Evolutionary conservation across 177 flowering plant genomes (phyloP).

Genomic region (Vitis hybrid): DNA sequence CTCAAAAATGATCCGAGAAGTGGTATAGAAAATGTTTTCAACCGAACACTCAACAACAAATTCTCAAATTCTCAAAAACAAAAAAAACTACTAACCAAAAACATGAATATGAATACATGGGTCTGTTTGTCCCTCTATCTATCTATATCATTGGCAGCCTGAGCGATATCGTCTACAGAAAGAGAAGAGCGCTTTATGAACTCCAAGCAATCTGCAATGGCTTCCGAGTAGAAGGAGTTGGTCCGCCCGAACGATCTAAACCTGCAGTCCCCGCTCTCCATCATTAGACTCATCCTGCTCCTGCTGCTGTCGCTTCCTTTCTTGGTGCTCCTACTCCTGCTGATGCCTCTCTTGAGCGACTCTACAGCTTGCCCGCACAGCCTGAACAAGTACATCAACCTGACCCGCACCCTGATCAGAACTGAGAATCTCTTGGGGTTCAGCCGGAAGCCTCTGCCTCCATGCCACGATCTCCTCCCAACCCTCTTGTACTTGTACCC

Average conservation of each 20-base stretch:
- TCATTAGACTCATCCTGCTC: slow-evolving; percentile 12
- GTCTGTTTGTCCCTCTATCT: too few relatives aligned
- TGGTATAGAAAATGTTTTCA: too few relatives aligned
- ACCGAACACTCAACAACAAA: too few relatives aligned
- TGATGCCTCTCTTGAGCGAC: slow-evolving; percentile 16
- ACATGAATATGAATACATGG: neutral
- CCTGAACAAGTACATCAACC: slow-evolving; percentile 25
- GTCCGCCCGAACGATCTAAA: slow-evolving; percentile 37
- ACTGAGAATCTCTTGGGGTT: slow-evolving; percentile 30
- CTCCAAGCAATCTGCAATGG: slow-evolving; percentile 79
- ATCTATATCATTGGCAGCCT: neutral
- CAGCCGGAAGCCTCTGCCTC: slow-evolving; percentile 28
- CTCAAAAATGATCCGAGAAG: too few relatives aligned
- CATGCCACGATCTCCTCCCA: slow-evolving; percentile 15
- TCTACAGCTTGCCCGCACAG: slow-evolving; percentile 25
- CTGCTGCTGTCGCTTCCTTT: slow-evolving; percentile 11
- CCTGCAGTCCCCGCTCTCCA: slow-evolving; percentile 7
- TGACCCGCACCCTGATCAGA: slow-evolving; percentile 19
- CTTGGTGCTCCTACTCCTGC: slow-evolving; percentile 1
- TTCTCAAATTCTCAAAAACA: neutral
- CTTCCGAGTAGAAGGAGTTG: slow-evolving; percentile 69
- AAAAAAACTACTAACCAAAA: neutral
- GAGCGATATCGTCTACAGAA: slow-evolving; percentile 27
- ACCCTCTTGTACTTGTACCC: slow-evolving; percentile 26
- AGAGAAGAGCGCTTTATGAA: slow-evolving; percentile 54